Evolutionary conservation across 345 rosid genomes (phyloP).

Genomic region (Nasturtium officinale): DNA sequence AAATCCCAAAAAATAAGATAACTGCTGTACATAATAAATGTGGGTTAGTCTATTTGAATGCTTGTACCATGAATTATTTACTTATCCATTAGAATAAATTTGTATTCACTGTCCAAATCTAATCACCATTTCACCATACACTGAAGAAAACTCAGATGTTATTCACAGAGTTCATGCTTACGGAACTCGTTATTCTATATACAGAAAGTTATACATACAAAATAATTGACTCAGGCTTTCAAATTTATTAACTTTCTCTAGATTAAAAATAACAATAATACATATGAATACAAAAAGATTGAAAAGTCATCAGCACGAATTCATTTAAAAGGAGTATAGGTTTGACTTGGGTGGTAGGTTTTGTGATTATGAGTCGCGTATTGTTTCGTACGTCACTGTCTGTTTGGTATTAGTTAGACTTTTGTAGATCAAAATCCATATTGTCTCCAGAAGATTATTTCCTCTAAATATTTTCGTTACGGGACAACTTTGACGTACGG

Average conservation of each 20-base stretch:
- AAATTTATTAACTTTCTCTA: background rate
- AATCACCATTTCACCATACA: background rate
- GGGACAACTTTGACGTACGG: conserved; percentile 40
- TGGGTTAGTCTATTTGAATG: background rate
- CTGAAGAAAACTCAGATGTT: background rate
- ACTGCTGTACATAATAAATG: background rate
- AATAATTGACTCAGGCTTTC: conserved; percentile 10
- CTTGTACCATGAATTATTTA: background rate
- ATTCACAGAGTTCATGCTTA: background rate
- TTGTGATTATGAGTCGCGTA: conserved; percentile 20
- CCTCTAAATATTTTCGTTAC: background rate
- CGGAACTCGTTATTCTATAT: conserved; percentile 16
- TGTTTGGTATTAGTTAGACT: conserved; percentile 38
- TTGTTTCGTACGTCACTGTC: conserved; percentile 31
- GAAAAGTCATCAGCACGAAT: conserved; percentile 21
- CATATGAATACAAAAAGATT: conserved; percentile 22
- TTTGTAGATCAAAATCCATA: conserved; percentile 14
- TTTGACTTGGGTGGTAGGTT: conserved; percentile 36
- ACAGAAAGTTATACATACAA: background rate
- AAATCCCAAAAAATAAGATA: background rate
- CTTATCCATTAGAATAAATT: background rate
- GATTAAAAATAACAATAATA: background rate
- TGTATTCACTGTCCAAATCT: background rate
- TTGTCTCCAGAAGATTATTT: conserved; percentile 14
- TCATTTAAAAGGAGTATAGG: conserved; percentile 8